Percentiles rank a stretch among this genome's conserved stretches.
These are phyloP conservation scores for Geosmithia flava DNA, from an alignment of 2,329 filamentous ascomycete species.

Conservation along the genomic window DNA sequence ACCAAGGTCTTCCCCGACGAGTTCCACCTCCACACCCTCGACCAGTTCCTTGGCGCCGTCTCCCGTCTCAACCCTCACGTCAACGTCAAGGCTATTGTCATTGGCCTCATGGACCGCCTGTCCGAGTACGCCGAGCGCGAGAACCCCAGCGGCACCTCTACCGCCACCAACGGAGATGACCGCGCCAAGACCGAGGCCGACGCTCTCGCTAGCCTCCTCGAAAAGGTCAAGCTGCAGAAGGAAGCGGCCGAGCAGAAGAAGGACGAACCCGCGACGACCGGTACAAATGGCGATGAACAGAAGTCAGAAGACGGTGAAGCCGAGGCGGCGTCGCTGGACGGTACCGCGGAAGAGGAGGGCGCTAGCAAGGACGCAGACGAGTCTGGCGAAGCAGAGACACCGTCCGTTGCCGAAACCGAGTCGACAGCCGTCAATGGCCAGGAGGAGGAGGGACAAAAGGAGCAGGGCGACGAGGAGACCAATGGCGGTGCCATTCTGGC, in stretches of 20 bases:
- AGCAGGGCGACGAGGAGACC: background rate
- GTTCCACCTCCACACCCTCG: conserved; percentile 92
- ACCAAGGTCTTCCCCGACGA: conserved; percentile 99
- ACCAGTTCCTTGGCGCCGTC: conserved; percentile 88
- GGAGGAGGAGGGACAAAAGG: conserved; percentile 13
- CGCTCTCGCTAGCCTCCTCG: conserved; percentile 64
- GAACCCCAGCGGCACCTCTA: conserved; percentile 52
- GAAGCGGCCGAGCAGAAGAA: conserved; percentile 18
- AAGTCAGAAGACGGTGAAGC: conserved; percentile 9
- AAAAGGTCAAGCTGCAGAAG: conserved; percentile 62
- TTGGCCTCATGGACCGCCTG: conserved; percentile 91
- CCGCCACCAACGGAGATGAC: conserved; percentile 33
- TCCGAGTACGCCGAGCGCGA: conserved; percentile 93
- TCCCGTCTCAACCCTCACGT: conserved; percentile 90
- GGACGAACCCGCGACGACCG: conserved; percentile 13
- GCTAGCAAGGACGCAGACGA: conserved; percentile 15
- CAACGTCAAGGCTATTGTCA: conserved; percentile 95
- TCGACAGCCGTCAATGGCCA: conserved; percentile 34
- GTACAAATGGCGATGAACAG: conserved; percentile 19
- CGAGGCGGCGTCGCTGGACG: conserved; percentile 9
- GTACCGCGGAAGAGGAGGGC: conserved; percentile 13
- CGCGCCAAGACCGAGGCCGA: conserved; percentile 73
- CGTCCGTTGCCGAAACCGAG: conserved; percentile 33
- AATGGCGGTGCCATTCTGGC: conserved; percentile 23
- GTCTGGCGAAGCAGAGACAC: conserved; percentile 10